Base-by-base conservation (phyloP, 2,329 filamentous ascomycete genomes). In the Colletotrichum lindemuthianum region DNA sequence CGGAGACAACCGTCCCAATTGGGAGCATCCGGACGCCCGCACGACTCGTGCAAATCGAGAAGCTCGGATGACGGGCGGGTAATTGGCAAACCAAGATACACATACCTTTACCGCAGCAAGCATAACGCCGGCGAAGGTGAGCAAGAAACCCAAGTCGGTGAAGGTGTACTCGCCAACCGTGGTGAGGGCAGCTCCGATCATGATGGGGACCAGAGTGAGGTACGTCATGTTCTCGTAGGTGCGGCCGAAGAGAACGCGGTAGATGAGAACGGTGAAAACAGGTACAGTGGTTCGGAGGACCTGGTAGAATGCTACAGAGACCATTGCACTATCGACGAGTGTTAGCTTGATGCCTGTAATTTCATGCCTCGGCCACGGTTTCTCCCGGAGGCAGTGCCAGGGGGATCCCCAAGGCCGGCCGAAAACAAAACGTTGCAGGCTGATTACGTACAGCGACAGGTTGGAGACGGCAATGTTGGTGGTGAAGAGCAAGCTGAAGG, bases 251-350 rank as follows among this genome's bases (percentile, higher is more conserved):
- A 81, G 81, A 54, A 85, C 71, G 55, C 84, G 83, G 78, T 86
- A 88, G 72, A 89, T 87, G 67, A 87, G 73, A 60, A 88, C 84
- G 56, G 87, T 88, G 72, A 88, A 86, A 70, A 88, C 81, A 34
- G 87, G 87, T 65, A 82, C 85, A 16, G 86, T 85, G 65, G 87
- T 87, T 67, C 87, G 83, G 74, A 89, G 83, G 63, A 88, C 86
- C 73, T 89, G 87, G 74, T 89, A 88, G 74, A 89, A 89, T 2
- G 87, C 84, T n/a, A 89, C 84, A 0, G 87, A 88, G 41, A 87
- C 86, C 81, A 87, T 82, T 65, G 78, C 79, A 41, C 72, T 75
- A n/a, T 43, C 7, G 33, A 53, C 36, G 32, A 13, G 43, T 50
- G n/a, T 65, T 63, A 65, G 63, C 58, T 48, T 49, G 8, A 16